Evolutionary conservation across 805 yeast genomes (phyloP), one percentile per base, ranked within the genome.

Genomic region (Kuraishia hungarica): DNA sequence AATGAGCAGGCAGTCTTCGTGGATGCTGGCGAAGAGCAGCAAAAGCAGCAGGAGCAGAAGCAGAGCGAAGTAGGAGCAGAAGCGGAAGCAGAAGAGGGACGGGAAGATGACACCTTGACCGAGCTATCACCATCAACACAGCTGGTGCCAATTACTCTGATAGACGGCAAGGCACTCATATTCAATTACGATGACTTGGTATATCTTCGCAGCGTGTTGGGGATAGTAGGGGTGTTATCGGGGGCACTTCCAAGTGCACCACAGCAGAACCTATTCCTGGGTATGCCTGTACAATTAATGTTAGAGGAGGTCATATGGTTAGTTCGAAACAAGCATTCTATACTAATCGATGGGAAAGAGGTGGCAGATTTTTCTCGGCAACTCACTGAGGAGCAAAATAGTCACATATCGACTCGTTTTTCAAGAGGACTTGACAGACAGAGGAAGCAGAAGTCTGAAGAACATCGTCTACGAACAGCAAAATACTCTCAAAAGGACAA

Each of bases 161-260:
- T 50, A 8, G 17, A 19, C 15, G 39, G 24, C 51, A 22, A 50
- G 21, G 53, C 47, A 35, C 20, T 51, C 11, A 29, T 51, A 10
- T 51, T 51, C 53, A 51, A 13, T 11, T 20, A 17, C 21, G 22
- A 19, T 23, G 53, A 51, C 19, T 8, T 49, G 28, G 20, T n/a
- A 13, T n/a, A n/a, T 11, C 48, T 53, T 7, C 43, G 51, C 13
- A 35, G 43, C 17, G 29, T 15, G 15, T 20, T 48, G 28, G 89
- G 89, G 15, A 77, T 94, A 1, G 76, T 83, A 22, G 99, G 99
- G 0, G 81, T 86, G 1, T 72, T 93, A 17, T 71, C 81, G 0
- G 99, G 99, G 0, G 87, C 97, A 0, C 71, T 94, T 29, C 88
- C 97, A 0, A 77, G 83, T 51, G 90, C 92, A n/a, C 94, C 97